Conservation (phyloP, 2,329 filamentous ascomycete genomes). For the Berkeleyomyces basicola region DNA sequence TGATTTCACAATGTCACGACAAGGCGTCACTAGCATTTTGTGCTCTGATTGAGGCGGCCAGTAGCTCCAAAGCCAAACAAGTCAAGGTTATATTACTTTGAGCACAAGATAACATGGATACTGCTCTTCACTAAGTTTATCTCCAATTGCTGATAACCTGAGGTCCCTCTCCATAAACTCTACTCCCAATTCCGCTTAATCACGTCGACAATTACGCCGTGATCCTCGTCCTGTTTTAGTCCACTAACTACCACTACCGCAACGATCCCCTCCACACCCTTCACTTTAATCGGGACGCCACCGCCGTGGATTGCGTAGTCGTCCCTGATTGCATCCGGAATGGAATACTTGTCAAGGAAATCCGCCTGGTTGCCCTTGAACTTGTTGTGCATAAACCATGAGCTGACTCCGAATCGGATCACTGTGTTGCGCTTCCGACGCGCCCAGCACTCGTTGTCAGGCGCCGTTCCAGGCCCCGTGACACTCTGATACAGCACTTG, state of each 20-base stretch:
- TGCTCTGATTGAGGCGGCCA: no score
- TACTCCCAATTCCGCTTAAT: conserved; percentile 21
- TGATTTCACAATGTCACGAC: no score
- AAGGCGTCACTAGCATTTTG: no score
- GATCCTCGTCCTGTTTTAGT: conserved; percentile 60
- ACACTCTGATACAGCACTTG: conserved; percentile 56
- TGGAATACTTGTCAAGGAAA: conserved; percentile 48
- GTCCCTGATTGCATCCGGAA: conserved; percentile 37
- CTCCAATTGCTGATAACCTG: no score
- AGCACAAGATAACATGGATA: no score
- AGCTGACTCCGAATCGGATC: conserved; percentile 50
- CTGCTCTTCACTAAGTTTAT: no score
- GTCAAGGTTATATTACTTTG: no score
- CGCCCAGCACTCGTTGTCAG: conserved; percentile 59
- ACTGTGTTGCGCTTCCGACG: conserved; percentile 55
- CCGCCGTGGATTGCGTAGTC: conserved; percentile 67
- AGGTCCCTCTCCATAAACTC: neutral
- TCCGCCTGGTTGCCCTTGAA: conserved; percentile 43
- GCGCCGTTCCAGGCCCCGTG: conserved; percentile 47
- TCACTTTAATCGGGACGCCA: conserved; percentile 54
- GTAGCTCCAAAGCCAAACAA: no score
- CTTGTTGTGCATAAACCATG: conserved; percentile 57
- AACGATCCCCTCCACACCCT: conserved; percentile 58
- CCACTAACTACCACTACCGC: conserved; percentile 62
- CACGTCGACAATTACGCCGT: conserved; percentile 56